Conservation (phyloP, 2,329 filamentous ascomycete genomes). For the Pyrenochaeta sp. region DNA sequence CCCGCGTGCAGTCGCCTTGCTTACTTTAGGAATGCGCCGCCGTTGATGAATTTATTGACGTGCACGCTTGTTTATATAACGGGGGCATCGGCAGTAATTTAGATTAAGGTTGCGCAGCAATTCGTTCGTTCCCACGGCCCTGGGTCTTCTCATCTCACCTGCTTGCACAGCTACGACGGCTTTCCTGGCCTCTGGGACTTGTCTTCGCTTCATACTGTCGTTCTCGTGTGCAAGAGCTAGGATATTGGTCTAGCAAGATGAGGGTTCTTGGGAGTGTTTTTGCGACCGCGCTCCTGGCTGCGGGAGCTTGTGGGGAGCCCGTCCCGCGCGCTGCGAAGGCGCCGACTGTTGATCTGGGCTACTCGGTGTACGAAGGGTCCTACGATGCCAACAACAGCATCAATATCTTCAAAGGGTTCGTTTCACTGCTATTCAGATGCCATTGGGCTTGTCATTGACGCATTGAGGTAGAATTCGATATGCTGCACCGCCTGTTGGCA, state of each 20-base stretch:
- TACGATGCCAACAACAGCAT: constrained; percentile 31
- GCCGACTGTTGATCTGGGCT: constrained; percentile 42
- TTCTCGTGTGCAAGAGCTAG: constrained; percentile 10
- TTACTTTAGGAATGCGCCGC: constrained; percentile 1
- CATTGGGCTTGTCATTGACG: constrained; percentile 11
- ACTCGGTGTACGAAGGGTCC: constrained; percentile 38
- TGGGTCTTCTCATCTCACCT: constrained; percentile 17
- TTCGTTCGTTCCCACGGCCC: constrained; percentile 18
- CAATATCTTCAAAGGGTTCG: constrained; percentile 44
- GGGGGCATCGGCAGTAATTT: constrained; percentile 16
- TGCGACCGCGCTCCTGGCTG: constrained; percentile 28
- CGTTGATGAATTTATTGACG: constrained; percentile 3
- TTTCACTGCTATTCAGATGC: not conserved
- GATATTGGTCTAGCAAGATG: constrained; percentile 17
- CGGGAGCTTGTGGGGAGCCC: constrained; percentile 24
- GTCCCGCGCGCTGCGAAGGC: constrained; percentile 28
- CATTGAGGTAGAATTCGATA: constrained; percentile 53
- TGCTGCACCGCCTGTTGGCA: constrained; percentile 59
- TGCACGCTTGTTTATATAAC: constrained; percentile 14
- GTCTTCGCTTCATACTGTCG: constrained; percentile 5
- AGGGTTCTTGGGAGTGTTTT: constrained; percentile 14
- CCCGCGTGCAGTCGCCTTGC: constrained; percentile 5
- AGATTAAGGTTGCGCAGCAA: constrained; percentile 22
- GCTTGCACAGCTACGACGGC: constrained; percentile 9
- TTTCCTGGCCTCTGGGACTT: constrained; percentile 13